Percentiles rank a stretch among this genome's conserved stretches.
phyloP scores from a whole-genome alignment of 129 eudicot species.

The Escallonia rubra region DNA sequence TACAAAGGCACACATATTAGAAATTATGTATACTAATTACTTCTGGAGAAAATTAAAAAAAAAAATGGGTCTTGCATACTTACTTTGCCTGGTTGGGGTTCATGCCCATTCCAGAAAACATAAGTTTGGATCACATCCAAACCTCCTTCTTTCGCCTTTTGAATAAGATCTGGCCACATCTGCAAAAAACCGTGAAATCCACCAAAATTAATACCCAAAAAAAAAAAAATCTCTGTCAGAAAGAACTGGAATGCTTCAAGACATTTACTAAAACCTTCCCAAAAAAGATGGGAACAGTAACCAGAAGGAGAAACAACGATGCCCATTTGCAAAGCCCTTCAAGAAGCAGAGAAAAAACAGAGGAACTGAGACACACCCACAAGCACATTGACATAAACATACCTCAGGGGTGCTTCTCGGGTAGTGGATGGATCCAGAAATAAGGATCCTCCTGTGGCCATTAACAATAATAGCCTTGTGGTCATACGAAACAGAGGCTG shows the following conservation, averaged over 20 bases:
- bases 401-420: conserved; percentile 99
- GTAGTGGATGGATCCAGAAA: conserved; percentile 99
- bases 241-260: too few species aligned
- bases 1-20: conserved; percentile 1
- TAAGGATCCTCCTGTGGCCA: conserved; percentile 82
- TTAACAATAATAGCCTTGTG: conserved; percentile 68
- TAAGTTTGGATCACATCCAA: conserved; percentile 97
- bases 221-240: not conserved
- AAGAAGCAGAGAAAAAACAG: not conserved
- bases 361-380: not conserved
- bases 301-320: not conserved
- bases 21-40: not conserved
- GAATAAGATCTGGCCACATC: conserved; percentile 99
- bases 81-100: conserved; percentile 95
- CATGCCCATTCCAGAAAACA: conserved; percentile 99
- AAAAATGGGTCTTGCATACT: not conserved
- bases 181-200: conserved; percentile 6
- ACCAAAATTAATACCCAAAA: conserved; percentile 10
- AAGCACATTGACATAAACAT: conserved; percentile 36
- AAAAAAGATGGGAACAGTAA: not conserved
- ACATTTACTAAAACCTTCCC: not conserved
- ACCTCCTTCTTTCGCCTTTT: conserved; percentile 98
- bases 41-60: not conserved
- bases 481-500: conserved; percentile 83
- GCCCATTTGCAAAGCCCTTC: not conserved